A percentile compares a stretch with the other conserved stretches of the same genome.
Conservation (phyloP, 176 grass and related monocot genomes). For the Poa annua region DNA sequence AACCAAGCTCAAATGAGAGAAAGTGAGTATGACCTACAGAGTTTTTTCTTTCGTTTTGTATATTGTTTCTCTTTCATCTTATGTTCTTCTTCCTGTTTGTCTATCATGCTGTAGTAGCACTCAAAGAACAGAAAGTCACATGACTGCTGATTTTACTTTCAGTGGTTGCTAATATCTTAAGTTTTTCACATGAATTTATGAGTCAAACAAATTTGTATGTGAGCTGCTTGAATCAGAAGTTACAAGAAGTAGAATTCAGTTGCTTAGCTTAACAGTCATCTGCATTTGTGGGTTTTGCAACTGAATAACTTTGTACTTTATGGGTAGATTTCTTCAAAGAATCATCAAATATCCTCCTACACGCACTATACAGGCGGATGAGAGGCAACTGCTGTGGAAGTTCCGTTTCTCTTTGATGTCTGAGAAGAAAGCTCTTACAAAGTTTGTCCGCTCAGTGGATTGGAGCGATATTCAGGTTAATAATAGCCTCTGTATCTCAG, state of each 20-base stretch:
- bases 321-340: slow-evolving; percentile 68
- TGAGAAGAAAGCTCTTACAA: slow-evolving; percentile 98
- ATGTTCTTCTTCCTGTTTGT: slow-evolving; percentile 10
- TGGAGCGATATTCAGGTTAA: slow-evolving; percentile 96
- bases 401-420: slow-evolving; percentile 99
- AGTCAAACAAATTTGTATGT: slow-evolving; percentile 9
- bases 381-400: slow-evolving; percentile 96
- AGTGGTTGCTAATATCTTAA: slow-evolving; percentile 12
- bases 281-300: slow-evolving; percentile 12
- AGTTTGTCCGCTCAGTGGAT: slow-evolving; percentile 88
- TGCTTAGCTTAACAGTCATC: not conserved
- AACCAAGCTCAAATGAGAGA: slow-evolving; percentile 86
- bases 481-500: slow-evolving; percentile 16
- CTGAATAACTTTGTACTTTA: slow-evolving; percentile 34
- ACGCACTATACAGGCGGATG: slow-evolving; percentile 71
- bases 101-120: not conserved
- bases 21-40: slow-evolving; percentile 60
- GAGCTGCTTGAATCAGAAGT: slow-evolving; percentile 30
- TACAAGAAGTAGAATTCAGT: slow-evolving; percentile 8
- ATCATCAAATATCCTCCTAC: slow-evolving; percentile 94
- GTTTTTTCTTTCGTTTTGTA: slow-evolving; percentile 29
- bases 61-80: slow-evolving; percentile 18
- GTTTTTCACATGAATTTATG: slow-evolving; percentile 4
- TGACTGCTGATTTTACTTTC: not conserved
- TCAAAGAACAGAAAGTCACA: slow-evolving; percentile 6